These are phyloP conservation scores for Scheffersomyces insectosa DNA, from an alignment of 1,139 yeast genomes.

Conservation along the genomic window DNA sequence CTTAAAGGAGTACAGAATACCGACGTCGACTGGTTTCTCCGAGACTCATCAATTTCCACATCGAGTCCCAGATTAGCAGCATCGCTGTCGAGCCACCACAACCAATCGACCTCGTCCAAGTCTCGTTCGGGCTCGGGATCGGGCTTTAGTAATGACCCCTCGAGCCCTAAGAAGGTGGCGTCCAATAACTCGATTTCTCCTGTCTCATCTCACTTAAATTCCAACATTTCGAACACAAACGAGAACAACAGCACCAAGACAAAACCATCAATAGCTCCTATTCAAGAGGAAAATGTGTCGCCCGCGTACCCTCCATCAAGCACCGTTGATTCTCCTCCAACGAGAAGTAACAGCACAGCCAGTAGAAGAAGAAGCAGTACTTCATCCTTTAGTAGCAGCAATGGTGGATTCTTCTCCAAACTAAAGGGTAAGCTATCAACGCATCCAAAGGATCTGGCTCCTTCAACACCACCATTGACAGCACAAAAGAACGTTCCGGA, in stretches of 20 bases:
- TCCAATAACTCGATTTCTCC: constrained; percentile 11
- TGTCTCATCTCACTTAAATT: constrained; percentile 26
- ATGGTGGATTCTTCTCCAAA: constrained; percentile 39
- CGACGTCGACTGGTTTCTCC: constrained; percentile 53
- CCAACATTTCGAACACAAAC: constrained; percentile 38
- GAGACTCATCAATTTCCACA: constrained; percentile 25
- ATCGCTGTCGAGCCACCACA: background rate
- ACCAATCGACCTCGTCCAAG: background rate
- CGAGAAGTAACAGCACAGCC: background rate
- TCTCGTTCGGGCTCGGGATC: background rate
- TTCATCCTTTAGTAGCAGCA: constrained; percentile 9
- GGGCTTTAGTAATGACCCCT: background rate
- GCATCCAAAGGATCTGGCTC: constrained; percentile 15
- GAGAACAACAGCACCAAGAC: constrained; percentile 32
- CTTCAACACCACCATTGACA: constrained; percentile 8
- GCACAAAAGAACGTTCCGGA: background rate
- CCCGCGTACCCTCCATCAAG: constrained; percentile 4
- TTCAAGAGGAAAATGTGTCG: constrained; percentile 29
- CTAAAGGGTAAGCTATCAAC: constrained; percentile 32
- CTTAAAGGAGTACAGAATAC: constrained; percentile 31
- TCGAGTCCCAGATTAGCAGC: background rate
- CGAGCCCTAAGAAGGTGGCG: background rate
- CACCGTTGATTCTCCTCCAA: background rate
- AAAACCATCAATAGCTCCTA: constrained; percentile 36
- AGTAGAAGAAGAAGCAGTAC: background rate